A percentile compares a stretch with the other conserved stretches of the same genome.
phyloP scores from a whole-genome alignment of 768 basidiomycete species.

The Cantharellus anzutake region DNA sequence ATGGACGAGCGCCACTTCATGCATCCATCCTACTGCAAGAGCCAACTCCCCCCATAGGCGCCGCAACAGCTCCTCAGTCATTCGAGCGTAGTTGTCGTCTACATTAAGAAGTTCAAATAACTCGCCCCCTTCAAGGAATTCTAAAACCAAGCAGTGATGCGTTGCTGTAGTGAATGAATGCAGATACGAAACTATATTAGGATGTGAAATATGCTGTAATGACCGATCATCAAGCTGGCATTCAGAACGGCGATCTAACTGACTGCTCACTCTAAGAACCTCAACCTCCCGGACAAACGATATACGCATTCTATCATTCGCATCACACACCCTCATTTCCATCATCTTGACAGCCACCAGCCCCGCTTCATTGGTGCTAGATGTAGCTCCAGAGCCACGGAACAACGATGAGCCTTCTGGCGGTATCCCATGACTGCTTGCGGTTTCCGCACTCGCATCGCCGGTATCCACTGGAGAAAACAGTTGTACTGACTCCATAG shows the following conservation, averaged over 20 bases:
- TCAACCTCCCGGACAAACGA: slow-evolving; percentile 71
- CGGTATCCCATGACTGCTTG: slow-evolving; percentile 23
- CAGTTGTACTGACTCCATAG: not conserved
- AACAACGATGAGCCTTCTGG: slow-evolving; percentile 14
- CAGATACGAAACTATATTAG: slow-evolving; percentile 54
- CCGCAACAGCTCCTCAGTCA: slow-evolving; percentile 32
- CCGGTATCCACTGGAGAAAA: not conserved
- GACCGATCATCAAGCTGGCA: not conserved
- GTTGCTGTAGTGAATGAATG: slow-evolving; percentile 49
- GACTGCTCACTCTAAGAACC: slow-evolving; percentile 44
- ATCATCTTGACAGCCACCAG: slow-evolving; percentile 39
- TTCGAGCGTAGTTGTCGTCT: slow-evolving; percentile 13
- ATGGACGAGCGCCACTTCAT: slow-evolving; percentile 68
- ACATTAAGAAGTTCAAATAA: slow-evolving; percentile 52
- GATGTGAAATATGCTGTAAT: slow-evolving; percentile 54
- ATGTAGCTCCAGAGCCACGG: slow-evolving; percentile 9
- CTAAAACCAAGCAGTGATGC: slow-evolving; percentile 64
- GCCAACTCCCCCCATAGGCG: slow-evolving; percentile 62
- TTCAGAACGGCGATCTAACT: not conserved
- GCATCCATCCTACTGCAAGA: slow-evolving; percentile 73
- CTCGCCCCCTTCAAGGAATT: slow-evolving; percentile 62
- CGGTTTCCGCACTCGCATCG: not conserved
- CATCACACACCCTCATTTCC: slow-evolving; percentile 23
- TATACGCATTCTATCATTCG: slow-evolving; percentile 54
- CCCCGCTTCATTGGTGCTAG: slow-evolving; percentile 13